Evolutionary conservation across 2,329 filamentous ascomycete genomes (phyloP).

Genomic region (Emmonsia crescens): DNA sequence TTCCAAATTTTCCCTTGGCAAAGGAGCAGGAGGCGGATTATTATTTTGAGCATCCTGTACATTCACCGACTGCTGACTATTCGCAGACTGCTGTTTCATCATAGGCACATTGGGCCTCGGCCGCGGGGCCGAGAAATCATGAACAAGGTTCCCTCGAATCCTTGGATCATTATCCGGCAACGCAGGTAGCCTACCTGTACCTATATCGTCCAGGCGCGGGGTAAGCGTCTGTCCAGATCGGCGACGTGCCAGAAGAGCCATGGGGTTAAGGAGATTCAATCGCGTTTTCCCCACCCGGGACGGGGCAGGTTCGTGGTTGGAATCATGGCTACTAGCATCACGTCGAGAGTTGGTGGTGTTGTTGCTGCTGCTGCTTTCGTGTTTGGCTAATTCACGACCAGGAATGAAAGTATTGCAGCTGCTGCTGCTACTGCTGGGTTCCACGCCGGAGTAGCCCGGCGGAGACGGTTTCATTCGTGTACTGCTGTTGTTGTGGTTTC

Average conservation of each 20-base stretch:
- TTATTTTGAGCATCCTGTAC: conserved; percentile 17
- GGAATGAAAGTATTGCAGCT: background rate
- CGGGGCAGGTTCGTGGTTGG: background rate
- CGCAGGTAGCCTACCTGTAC: conserved; percentile 40
- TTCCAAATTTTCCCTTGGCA: conserved; percentile 52
- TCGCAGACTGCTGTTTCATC: background rate
- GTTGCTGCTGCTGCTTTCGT: conserved; percentile 15
- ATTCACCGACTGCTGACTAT: background rate
- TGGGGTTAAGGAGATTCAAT: conserved; percentile 49
- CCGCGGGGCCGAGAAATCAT: conserved; percentile 54
- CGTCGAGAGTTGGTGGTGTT: background rate
- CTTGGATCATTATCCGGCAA: conserved; percentile 51
- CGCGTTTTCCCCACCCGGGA: conserved; percentile 34
- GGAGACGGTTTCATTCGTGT: conserved; percentile 22
- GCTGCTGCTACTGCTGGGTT: conserved; percentile 8
- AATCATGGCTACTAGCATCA: background rate
- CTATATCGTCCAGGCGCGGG: conserved; percentile 40
- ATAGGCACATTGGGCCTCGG: conserved; percentile 30
- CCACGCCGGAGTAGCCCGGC: background rate
- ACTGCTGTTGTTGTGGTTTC: conserved; percentile 11
- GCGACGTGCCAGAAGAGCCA: conserved; percentile 48
- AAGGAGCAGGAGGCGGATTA: conserved; percentile 42
- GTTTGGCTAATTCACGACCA: conserved; percentile 1
- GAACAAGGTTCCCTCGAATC: conserved; percentile 52
- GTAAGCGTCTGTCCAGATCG: conserved; percentile 43